Percentiles rank a stretch among this genome's conserved stretches.
Conservation (phyloP, 78 protist genomes). For the Dictyostelium purpureum region DNA sequence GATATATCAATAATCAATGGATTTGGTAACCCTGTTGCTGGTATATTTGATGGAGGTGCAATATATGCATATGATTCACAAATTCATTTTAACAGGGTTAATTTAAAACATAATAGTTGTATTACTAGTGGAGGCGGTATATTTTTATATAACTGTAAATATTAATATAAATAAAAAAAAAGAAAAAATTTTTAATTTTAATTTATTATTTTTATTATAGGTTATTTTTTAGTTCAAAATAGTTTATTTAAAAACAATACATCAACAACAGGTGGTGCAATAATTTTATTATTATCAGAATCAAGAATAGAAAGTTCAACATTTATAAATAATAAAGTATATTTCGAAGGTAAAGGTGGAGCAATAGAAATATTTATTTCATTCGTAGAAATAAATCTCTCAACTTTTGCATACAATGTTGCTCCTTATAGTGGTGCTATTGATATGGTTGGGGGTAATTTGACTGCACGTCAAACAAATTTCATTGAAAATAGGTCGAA, state of each 20-base stretch:
- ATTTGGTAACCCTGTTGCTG: background rate
- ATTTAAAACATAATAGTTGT: background rate
- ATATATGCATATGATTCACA: background rate
- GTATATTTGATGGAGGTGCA: background rate
- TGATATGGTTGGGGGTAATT: conserved; percentile 33
- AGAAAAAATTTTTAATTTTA: no score
- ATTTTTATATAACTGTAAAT: background rate
- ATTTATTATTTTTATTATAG: no score
- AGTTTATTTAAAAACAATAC: conserved; percentile 4
- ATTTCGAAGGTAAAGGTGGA: conserved; percentile 45
- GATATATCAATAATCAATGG: background rate
- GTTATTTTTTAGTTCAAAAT: background rate
- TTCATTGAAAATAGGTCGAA: conserved; percentile 35
- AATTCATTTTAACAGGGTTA: background rate
- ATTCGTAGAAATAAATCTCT: background rate
- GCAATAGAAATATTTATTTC: conserved; percentile 23
- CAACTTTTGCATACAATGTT: conserved; percentile 22
- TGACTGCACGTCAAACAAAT: background rate
- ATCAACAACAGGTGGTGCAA: conserved; percentile 26
- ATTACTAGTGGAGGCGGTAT: conserved; percentile 3
- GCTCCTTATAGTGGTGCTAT: conserved; percentile 59
- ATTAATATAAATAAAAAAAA: no score
- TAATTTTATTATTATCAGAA: background rate
- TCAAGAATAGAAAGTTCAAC: background rate
- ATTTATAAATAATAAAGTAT: background rate